These are phyloP conservation scores for Cladorrhinum samala DNA, from an alignment of 495 filamentous ascomycete species.

Conservation along the genomic window DNA sequence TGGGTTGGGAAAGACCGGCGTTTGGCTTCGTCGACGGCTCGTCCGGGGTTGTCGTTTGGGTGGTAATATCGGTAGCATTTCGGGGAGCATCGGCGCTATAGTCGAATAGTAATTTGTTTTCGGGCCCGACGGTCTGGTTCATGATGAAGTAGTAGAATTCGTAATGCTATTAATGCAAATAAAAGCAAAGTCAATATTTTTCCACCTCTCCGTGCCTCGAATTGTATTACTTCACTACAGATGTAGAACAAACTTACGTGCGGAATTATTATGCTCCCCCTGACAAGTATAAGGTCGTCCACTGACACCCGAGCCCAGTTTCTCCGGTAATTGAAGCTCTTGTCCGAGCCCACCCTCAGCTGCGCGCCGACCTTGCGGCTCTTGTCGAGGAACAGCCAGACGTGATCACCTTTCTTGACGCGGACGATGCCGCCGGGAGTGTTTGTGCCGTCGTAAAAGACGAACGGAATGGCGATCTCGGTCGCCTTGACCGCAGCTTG, in stretches of 20 bases:
- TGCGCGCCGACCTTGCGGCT: constrained; percentile 85
- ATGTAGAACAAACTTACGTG: constrained; percentile 62
- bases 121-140: constrained; percentile 71
- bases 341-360: constrained; percentile 58
- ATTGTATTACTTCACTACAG: too few species aligned
- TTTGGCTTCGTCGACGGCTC: background rate
- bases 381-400: constrained; percentile 88
- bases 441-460: constrained; percentile 97
- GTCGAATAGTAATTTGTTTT: constrained; percentile 67
- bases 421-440: constrained; percentile 75
- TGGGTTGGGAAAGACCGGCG: constrained; percentile 2
- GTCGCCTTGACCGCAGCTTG: constrained; percentile 86
- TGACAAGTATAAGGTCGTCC: constrained; percentile 93
- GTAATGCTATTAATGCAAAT: constrained; percentile 61
- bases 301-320: constrained; percentile 93
- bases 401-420: constrained; percentile 85
- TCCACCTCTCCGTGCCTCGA: background rate
- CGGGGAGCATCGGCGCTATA: constrained; percentile 51
- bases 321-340: constrained; percentile 57
- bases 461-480: constrained; percentile 88
- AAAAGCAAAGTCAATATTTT: constrained; percentile 17
- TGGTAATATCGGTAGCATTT: background rate
- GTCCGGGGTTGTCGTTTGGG: background rate
- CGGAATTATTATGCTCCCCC: constrained; percentile 87
- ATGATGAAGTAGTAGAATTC: constrained; percentile 96